Percentiles rank a stretch among this genome's conserved stretches.
phyloP scores from a whole-genome alignment of 352 stramenopile genomes.

The Phytophthora sansomeana region DNA sequence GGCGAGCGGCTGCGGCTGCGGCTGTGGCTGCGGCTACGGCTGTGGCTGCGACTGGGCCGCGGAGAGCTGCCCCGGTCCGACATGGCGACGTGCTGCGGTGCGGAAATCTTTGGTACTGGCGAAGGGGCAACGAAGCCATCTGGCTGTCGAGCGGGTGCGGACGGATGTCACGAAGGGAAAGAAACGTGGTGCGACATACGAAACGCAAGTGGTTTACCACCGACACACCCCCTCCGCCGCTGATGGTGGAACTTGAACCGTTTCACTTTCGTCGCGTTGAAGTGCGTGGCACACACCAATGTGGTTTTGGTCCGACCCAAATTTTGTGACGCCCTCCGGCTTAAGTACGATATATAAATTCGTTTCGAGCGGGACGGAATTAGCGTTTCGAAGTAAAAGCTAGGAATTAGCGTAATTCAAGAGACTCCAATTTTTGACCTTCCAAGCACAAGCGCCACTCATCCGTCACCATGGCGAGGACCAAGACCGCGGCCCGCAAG shows the following conservation, averaged over 20 bases:
- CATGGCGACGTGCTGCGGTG: constrained; percentile 29
- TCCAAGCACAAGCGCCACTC: too few species aligned
- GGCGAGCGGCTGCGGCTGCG: constrained; percentile 35
- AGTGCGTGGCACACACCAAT: constrained; percentile 11
- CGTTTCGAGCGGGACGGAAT: too few species aligned
- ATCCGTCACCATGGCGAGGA: too few species aligned
- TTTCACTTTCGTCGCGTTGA: constrained; percentile 30
- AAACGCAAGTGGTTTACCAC: constrained; percentile 22
- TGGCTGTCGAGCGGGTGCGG: constrained; percentile 22
- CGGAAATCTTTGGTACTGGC: constrained; percentile 35
- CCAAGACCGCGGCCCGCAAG: constrained; percentile 36
- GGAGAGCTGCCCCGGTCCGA: constrained; percentile 48
- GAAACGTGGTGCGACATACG: background rate
- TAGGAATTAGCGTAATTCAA: too few species aligned
- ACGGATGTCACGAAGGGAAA: background rate
- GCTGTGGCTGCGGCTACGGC: constrained; percentile 2
- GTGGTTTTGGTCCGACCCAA: background rate
- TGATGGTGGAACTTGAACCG: constrained; percentile 11
- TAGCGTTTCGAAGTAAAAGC: too few species aligned
- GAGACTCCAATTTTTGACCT: too few species aligned
- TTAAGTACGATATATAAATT: too few species aligned
- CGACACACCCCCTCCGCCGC: background rate
- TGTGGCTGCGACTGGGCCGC: constrained; percentile 5
- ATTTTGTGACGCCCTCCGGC: too few species aligned
- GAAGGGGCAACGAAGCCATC: constrained; percentile 18